Percentiles rank a stretch among this genome's conserved stretches.
These are phyloP conservation scores for Neophaeococcomyces mojaviensis DNA, from an alignment of 2,329 filamentous ascomycete species.

Conservation along the genomic window DNA sequence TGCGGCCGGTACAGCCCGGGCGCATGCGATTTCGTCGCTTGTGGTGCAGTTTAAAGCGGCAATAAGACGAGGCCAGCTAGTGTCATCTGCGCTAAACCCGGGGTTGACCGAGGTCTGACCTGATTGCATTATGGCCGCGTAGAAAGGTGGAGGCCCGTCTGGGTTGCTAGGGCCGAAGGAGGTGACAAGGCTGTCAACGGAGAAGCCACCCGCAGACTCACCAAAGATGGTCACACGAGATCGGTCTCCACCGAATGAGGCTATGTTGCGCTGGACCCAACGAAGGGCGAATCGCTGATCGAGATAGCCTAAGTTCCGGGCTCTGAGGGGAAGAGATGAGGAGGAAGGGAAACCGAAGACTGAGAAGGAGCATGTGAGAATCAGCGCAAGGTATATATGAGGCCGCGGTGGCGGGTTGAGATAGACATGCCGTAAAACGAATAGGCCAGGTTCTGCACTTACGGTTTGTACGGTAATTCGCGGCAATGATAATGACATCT, in stretches of 20 bases:
- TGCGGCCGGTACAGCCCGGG: constrained; percentile 16
- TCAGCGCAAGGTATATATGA: not conserved
- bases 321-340: constrained; percentile 27
- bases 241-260: constrained; percentile 30
- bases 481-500: constrained; percentile 30
- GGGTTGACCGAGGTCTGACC: constrained; percentile 20
- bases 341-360: constrained; percentile 36
- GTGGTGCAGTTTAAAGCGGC: constrained; percentile 13
- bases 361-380: not conserved
- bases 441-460: not conserved
- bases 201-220: constrained; percentile 28
- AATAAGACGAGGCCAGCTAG: constrained; percentile 12
- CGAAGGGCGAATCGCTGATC: constrained; percentile 32
- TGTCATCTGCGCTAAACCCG: constrained; percentile 6
- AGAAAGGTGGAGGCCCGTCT: constrained; percentile 20
- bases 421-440: no score
- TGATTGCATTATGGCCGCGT: constrained; percentile 27
- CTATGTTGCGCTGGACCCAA: constrained; percentile 33
- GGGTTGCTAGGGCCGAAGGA: constrained; percentile 14
- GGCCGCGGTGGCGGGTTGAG: not conserved
- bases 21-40: constrained; percentile 14
- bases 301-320: constrained; percentile 29
- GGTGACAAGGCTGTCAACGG: constrained; percentile 21
- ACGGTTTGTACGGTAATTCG: constrained; percentile 30
- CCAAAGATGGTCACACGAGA: constrained; percentile 33